These are phyloP conservation scores for Gloeophyllum trabeum DNA, from an alignment of 768 basidiomycete genomes.

Conservation along the genomic window DNA sequence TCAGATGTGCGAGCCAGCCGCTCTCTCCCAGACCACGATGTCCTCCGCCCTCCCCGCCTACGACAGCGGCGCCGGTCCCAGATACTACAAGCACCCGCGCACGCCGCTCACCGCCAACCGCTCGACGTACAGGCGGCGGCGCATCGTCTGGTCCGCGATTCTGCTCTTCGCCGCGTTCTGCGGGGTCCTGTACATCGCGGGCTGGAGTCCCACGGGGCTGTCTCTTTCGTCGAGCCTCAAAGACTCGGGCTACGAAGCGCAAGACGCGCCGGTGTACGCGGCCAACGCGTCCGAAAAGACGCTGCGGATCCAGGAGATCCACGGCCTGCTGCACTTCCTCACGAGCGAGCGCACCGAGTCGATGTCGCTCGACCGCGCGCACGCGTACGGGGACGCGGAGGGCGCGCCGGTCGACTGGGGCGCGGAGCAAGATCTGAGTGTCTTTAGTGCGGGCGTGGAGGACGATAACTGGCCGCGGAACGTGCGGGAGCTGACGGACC, in stretches of 20 bases:
- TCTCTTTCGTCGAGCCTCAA: slow-evolving; percentile 19
- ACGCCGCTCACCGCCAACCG: too few species aligned
- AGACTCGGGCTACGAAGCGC: slow-evolving; percentile 25
- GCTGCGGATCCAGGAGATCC: slow-evolving; percentile 45
- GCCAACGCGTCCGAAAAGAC: slow-evolving; percentile 19
- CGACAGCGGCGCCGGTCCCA: too few species aligned
- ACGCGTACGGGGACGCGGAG: slow-evolving; percentile 13
- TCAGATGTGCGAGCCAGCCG: too few species aligned
- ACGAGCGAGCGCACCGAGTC: slow-evolving; percentile 7
- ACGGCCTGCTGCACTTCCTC: slow-evolving; percentile 59
- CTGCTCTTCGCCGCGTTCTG: slow-evolving; percentile 23
- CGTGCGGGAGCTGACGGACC: slow-evolving; percentile 27
- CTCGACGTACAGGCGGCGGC: slow-evolving; percentile 27
- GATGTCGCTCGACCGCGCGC: slow-evolving; percentile 4
- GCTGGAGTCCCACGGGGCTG: slow-evolving; percentile 28
- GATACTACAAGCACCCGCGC: too few species aligned
- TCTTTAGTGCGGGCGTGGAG: slow-evolving; percentile 39
- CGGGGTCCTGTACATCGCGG: slow-evolving; percentile 25
- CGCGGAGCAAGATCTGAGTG: slow-evolving; percentile 33
- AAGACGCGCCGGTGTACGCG: slow-evolving; percentile 16
- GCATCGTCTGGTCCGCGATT: slow-evolving; percentile 28
- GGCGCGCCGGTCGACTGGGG: slow-evolving; percentile 32
- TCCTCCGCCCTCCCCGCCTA: too few species aligned
- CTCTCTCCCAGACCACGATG: too few species aligned
- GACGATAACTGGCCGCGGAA: slow-evolving; percentile 32